phyloP scores from a whole-genome alignment of 768 basidiomycete genomes.

The Roridomyces roridus region DNA sequence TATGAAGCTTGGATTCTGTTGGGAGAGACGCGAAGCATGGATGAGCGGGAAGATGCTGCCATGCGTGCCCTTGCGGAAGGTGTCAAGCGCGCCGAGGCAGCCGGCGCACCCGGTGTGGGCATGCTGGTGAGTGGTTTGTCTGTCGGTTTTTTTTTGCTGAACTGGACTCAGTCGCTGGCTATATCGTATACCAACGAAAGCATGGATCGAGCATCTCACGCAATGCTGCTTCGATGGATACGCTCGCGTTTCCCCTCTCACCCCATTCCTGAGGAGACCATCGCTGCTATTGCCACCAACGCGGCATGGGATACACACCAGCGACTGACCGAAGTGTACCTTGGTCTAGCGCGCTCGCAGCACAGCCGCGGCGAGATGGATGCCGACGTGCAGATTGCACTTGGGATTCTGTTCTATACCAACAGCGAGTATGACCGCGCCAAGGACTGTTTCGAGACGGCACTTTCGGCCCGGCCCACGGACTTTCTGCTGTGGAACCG shows the following conservation, averaged over 20 bases:
- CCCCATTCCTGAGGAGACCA: slow-evolving; percentile 59
- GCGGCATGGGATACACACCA: slow-evolving; percentile 85
- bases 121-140: slow-evolving; percentile 64
- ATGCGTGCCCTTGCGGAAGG: slow-evolving; percentile 83
- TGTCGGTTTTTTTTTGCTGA: neutral
- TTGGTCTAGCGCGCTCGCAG: slow-evolving; percentile 83
- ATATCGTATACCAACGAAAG: slow-evolving; percentile 97
- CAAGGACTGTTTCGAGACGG: slow-evolving; percentile 93
- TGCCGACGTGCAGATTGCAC: slow-evolving; percentile 90
- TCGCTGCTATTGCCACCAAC: slow-evolving; percentile 57
- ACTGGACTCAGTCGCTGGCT: slow-evolving; percentile 74
- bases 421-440: slow-evolving; percentile 87
- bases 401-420: slow-evolving; percentile 93
- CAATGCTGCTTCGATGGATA: slow-evolving; percentile 88
- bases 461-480: slow-evolving; percentile 81
- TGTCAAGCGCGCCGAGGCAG: slow-evolving; percentile 67
- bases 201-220: slow-evolving; percentile 84
- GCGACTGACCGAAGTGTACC: slow-evolving; percentile 81
- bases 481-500: slow-evolving; percentile 98
- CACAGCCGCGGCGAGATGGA: slow-evolving; percentile 75
- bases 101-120: slow-evolving; percentile 68
- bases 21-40: slow-evolving; percentile 90
- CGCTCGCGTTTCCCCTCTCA: slow-evolving; percentile 65
- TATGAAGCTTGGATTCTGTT: slow-evolving; percentile 93
- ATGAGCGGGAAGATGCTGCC: slow-evolving; percentile 83